Evolutionary conservation across 768 basidiomycete genomes (phyloP), one percentile per base, ranked within the genome.

Genomic region (Lactifluus pinguis): DNA sequence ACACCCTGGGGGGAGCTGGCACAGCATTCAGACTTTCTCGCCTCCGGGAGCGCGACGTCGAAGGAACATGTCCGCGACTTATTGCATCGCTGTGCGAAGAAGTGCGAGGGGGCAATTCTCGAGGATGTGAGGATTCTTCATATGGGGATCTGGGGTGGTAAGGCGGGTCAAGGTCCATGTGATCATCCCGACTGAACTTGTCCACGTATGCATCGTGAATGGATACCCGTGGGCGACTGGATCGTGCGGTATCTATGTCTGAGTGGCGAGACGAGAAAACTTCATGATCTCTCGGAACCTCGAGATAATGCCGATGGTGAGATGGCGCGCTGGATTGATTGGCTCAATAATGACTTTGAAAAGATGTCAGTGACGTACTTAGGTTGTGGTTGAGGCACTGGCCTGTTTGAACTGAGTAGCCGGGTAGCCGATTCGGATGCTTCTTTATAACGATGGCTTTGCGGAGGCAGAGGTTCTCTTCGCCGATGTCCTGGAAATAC

Each of bases 401-500:
- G 32, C 30, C 49, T 61, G 21, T 61, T 61, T 19, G 60, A 41
- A 30, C 60, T 42, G 17, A 47, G 49, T 17, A 13, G 49, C 36
- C 60, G 48, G 29, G 21, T 15, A 9, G 39, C 21, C 9, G 32
- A 45, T 9, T 53, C 61, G 8, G 59, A 52, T 29, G 57, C 57
- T 56, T 65, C 64, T 47, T 55, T 58, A 42, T 54, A 66, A 10
- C 65, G 65, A 51, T 64, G 63, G 15, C 55, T 64, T 62, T 66
- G 65, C 19, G 62, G 47, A 60, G 65, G 62, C n/a, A 66, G 36
- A 15, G 65, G 65, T 19, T 49, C 50, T 42, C 63, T 45, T 50
- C 59, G 58, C 32, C 65, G 65, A 30, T 59, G 50, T 52, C 62
- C 65, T 66, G 55, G 56, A 53, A 62, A 62, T 48, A 32, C 41